Percentiles rank a stretch among this genome's conserved stretches.
These are phyloP conservation scores for Mycena albidolilacea DNA, from an alignment of 768 basidiomycete species.

Conservation along the genomic window DNA sequence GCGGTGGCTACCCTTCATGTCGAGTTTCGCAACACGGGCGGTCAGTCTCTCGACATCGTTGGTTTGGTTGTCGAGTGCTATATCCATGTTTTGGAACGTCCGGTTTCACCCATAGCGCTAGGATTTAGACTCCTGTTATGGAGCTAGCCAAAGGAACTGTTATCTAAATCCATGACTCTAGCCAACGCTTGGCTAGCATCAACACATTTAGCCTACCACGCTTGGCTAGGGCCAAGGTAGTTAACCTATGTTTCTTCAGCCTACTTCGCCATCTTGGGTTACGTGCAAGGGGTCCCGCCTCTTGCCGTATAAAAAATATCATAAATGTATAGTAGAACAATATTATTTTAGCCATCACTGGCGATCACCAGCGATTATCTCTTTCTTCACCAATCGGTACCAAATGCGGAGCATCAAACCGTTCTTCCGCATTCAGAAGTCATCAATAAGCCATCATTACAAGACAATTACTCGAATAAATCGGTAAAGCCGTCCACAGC, in stretches of 20 bases:
- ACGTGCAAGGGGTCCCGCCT: not conserved
- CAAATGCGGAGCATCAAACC: not conserved
- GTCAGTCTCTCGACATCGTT: conserved; percentile 67
- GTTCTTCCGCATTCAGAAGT: not conserved
- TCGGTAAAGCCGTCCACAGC: not conserved
- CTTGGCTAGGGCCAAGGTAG: not conserved
- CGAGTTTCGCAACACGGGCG: conserved; percentile 67
- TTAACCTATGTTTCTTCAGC: not conserved
- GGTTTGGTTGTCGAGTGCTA: conserved; percentile 74
- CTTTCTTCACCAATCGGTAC: no score
- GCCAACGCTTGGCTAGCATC: not conserved
- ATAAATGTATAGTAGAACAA: not conserved
- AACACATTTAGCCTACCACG: not conserved
- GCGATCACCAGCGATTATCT: not conserved
- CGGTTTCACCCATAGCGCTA: conserved; percentile 57
- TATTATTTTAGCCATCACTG: not conserved
- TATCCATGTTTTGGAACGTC: conserved; percentile 88
- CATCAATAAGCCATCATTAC: not conserved
- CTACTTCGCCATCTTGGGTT: not conserved
- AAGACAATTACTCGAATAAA: not conserved
- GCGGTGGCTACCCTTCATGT: conserved; percentile 49
- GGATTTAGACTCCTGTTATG: not conserved
- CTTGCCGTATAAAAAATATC: not conserved
- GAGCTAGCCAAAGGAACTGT: not conserved
- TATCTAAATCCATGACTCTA: not conserved